Evolutionary conservation across 208 protist genomes (phyloP).

Genomic region (Leishmania gerbilli): DNA sequence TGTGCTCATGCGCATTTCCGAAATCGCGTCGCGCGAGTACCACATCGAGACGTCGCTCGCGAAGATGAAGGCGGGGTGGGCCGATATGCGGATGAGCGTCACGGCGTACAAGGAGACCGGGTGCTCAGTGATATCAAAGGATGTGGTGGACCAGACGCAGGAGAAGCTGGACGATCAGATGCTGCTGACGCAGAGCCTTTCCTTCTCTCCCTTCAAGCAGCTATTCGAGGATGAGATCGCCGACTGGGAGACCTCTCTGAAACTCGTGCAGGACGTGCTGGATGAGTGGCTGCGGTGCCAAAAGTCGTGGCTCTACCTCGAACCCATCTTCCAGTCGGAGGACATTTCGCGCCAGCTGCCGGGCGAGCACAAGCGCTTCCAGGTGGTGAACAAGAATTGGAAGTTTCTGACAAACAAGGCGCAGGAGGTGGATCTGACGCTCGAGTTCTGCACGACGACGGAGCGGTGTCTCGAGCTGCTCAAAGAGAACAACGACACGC

Average conservation of each 20-base stretch:
- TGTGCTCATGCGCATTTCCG: constrained; percentile 90
- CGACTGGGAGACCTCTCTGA: constrained; percentile 92
- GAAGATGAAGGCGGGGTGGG: constrained; percentile 96
- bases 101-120: constrained; percentile 91
- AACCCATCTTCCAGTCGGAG: constrained; percentile 97
- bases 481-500: constrained; percentile 92
- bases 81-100: constrained; percentile 82
- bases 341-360: constrained; percentile 96
- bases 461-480: constrained; percentile 87
- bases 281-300: constrained; percentile 96
- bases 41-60: constrained; percentile 94
- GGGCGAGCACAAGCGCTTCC: constrained; percentile 93
- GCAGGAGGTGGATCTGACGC: constrained; percentile 73
- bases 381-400: constrained; percentile 96
- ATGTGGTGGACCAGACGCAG: constrained; percentile 92
- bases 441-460: constrained; percentile 85
- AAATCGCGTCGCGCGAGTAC: constrained; percentile 96
- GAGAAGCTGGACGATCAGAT: constrained; percentile 97
- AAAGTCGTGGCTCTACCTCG: constrained; percentile 96
- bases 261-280: constrained; percentile 90
- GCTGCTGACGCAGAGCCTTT: constrained; percentile 95
- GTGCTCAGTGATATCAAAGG: constrained; percentile 92
- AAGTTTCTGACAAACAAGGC: constrained; percentile 88
- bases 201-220: constrained; percentile 97
- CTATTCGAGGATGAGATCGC: constrained; percentile 94